phyloP scores from a whole-genome alignment of 768 basidiomycete species.

The Steccherinum ochraceum region DNA sequence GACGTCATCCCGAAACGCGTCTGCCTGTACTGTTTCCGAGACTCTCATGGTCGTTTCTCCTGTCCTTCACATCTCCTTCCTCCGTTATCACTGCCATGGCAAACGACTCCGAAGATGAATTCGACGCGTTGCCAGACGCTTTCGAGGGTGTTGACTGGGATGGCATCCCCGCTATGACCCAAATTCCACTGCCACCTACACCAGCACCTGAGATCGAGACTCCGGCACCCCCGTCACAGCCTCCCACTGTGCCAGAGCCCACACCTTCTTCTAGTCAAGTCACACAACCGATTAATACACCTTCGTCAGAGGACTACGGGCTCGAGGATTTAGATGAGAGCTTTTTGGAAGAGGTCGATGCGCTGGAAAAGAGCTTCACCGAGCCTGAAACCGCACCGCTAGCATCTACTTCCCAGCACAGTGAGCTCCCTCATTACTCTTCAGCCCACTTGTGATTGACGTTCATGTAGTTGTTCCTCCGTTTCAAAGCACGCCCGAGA shows the following conservation, averaged over 20 bases:
- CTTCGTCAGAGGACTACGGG: conserved; percentile 1
- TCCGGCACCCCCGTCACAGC: neutral
- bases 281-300: conserved; percentile 1
- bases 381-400: too few relatives aligned
- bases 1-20: too few relatives aligned
- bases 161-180: conserved; percentile 20
- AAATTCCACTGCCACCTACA: neutral
- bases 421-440: too few relatives aligned
- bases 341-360: conserved; percentile 9
- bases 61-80: too few relatives aligned
- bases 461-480: too few relatives aligned
- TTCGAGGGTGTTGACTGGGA: conserved; percentile 46
- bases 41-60: too few relatives aligned
- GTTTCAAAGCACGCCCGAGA: too few relatives aligned
- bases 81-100: neutral
- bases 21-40: too few relatives aligned
- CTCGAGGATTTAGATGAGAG: conserved; percentile 18
- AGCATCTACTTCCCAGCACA: too few relatives aligned
- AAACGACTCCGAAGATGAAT: conserved; percentile 42
- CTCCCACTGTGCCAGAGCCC: neutral
- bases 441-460: too few relatives aligned
- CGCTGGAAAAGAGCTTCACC: neutral
- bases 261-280: conserved; percentile 2
- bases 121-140: conserved; percentile 45
- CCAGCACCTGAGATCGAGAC: neutral